These are phyloP conservation scores for Epichloe hybrida DNA, from an alignment of 2,329 filamentous ascomycete genomes.

Conservation along the genomic window DNA sequence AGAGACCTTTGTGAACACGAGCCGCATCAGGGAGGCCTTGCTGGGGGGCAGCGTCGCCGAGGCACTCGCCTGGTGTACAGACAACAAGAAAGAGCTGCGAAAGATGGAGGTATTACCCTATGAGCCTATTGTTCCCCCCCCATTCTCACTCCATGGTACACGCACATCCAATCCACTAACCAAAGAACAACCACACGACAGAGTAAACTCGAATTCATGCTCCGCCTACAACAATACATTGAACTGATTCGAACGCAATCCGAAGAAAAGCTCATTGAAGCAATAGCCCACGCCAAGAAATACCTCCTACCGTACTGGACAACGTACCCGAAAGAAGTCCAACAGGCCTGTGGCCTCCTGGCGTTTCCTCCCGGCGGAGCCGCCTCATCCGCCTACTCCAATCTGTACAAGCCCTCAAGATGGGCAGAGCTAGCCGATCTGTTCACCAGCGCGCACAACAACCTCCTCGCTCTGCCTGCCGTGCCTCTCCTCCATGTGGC, in stretches of 20 bases:
- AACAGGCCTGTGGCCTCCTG: slow-evolving; percentile 65
- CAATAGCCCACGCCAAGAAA: slow-evolving; percentile 70
- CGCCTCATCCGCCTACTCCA: slow-evolving; percentile 26
- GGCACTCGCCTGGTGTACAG: slow-evolving; percentile 78
- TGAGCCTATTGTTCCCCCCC: not conserved
- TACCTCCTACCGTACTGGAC: slow-evolving; percentile 60
- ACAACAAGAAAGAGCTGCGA: slow-evolving; percentile 84
- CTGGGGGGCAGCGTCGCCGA: slow-evolving; percentile 59
- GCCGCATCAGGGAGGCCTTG: slow-evolving; percentile 62
- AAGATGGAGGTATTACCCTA: slow-evolving; percentile 58
- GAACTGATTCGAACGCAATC: slow-evolving; percentile 65
- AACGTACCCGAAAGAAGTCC: slow-evolving; percentile 54
- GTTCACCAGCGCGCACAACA: slow-evolving; percentile 79
- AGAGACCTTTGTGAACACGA: slow-evolving; percentile 74
- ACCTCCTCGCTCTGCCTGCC: slow-evolving; percentile 67
- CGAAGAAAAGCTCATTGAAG: slow-evolving; percentile 54
- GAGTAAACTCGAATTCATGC: slow-evolving; percentile 82
- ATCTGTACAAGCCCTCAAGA: slow-evolving; percentile 58
- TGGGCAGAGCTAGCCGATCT: slow-evolving; percentile 66
- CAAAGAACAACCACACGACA: slow-evolving; percentile 18
- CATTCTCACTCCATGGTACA: not conserved
- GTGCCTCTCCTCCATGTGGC: slow-evolving; percentile 82
- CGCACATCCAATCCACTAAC: slow-evolving; percentile 1
- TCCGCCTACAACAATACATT: slow-evolving; percentile 89
- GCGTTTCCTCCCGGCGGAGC: slow-evolving; percentile 49